phyloP scores from a whole-genome alignment of 73 alveolate genomes.

The Paramecium pentaurelia region DNA sequence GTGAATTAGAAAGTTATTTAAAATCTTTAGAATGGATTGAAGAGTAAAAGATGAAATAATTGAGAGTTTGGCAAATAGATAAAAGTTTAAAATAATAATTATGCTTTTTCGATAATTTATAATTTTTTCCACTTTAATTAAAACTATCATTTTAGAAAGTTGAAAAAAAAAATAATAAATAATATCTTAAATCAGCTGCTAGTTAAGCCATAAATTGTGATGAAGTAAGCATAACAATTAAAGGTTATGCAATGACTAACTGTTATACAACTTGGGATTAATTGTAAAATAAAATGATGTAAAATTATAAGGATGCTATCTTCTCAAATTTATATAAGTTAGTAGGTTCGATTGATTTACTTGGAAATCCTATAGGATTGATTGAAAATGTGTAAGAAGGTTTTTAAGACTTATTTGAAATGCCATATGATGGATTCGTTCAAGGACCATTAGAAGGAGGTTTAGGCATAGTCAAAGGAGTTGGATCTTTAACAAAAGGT shows the following conservation, averaged over 20 bases:
- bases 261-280: not conserved
- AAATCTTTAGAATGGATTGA: not conserved
- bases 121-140: not conserved
- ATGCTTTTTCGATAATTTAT: not conserved
- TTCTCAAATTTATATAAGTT: not conserved
- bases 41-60: not conserved
- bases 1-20: not conserved
- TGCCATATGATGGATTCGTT: constrained; percentile 81
- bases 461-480: constrained; percentile 74
- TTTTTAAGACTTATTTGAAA: constrained; percentile 71
- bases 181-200: constrained; percentile 39
- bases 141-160: not conserved
- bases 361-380: constrained; percentile 83
- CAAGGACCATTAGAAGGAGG: constrained; percentile 81
- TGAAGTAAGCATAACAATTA: not conserved
- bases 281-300: not conserved
- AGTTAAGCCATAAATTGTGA: constrained; percentile 39
- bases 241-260: not conserved
- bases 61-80: not conserved
- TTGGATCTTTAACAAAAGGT: constrained; percentile 72
- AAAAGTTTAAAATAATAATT: not conserved
- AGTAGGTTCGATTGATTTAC: not conserved
- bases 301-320: not conserved
- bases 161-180: not conserved
- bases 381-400: constrained; percentile 79